phyloP scores from a whole-genome alignment of 2,329 filamentous ascomycete genomes.

The Dryadomyces quercivorus region DNA sequence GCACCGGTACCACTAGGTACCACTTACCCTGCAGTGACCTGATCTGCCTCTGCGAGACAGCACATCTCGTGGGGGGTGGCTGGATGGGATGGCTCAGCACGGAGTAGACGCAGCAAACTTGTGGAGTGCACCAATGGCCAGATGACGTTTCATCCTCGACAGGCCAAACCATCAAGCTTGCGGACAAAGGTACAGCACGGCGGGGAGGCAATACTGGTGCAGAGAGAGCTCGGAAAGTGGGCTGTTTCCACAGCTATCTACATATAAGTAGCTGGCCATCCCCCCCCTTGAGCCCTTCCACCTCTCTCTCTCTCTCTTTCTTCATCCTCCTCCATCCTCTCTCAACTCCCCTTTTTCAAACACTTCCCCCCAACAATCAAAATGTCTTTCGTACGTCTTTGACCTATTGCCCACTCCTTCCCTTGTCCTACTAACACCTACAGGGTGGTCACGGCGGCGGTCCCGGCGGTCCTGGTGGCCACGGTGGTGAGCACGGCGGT shows the following conservation, averaged over 20 bases:
- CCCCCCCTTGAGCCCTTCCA: neutral
- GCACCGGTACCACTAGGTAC: neutral
- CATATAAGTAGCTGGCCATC: neutral
- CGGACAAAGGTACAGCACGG: too few relatives aligned
- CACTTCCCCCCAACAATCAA: neutral
- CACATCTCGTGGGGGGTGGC: neutral
- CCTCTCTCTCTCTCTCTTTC: neutral
- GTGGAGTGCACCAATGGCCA: too few relatives aligned
- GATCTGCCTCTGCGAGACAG: neutral
- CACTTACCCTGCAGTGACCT: neutral
- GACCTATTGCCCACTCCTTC: neutral
- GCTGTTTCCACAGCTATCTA: neutral
- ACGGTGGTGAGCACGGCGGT: constrained; percentile 6
- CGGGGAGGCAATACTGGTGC: too few relatives aligned
- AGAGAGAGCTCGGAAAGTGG: neutral
- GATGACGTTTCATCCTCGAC: too few relatives aligned
- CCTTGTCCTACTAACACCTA: neutral
- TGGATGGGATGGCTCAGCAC: neutral
- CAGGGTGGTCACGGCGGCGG: neutral
- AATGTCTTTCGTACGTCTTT: neutral
- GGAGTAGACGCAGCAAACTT: too few relatives aligned
- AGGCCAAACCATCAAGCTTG: too few relatives aligned
- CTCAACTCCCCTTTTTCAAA: too few relatives aligned
- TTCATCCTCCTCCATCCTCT: neutral
- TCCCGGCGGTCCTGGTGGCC: neutral